A percentile compares a stretch with the other conserved stretches of the same genome.
Evolutionary conservation across 2,329 filamentous ascomycete species (phyloP).

Genomic region (Colletotrichum siamense): DNA sequence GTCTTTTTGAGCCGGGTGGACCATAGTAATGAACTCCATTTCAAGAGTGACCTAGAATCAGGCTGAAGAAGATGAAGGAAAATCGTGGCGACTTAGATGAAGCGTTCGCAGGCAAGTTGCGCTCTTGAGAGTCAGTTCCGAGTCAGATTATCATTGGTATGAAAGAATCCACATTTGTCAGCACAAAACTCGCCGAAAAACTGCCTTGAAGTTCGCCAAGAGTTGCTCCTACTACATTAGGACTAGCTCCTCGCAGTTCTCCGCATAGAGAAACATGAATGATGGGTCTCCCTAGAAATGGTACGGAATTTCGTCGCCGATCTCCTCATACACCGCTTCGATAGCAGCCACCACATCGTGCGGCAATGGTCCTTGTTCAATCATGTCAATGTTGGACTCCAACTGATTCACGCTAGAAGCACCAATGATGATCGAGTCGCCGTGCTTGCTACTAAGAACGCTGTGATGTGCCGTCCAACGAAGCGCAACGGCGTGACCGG

Average conservation of each 20-base stretch:
- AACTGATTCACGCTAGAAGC: conserved; percentile 40
- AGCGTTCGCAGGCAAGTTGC: neutral
- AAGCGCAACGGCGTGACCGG: conserved; percentile 43
- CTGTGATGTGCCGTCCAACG: conserved; percentile 46
- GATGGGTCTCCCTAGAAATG: neutral
- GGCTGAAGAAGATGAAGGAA: neutral
- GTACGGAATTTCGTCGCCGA: neutral
- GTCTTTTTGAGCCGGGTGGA: neutral
- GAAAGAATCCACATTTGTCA: neutral
- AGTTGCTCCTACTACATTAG: neutral
- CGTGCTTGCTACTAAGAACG: conserved; percentile 30
- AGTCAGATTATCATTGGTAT: neutral
- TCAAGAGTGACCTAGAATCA: neutral
- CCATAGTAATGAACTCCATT: conserved; percentile 4
- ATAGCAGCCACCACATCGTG: conserved; percentile 32
- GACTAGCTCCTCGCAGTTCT: neutral
- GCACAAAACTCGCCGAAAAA: neutral
- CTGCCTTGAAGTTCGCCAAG: neutral
- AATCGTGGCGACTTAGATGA: neutral
- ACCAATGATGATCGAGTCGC: conserved; percentile 42
- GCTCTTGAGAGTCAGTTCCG: neutral
- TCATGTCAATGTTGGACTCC: conserved; percentile 33
- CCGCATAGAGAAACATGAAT: neutral
- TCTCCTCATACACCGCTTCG: neutral
- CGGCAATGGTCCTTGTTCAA: conserved; percentile 47